Conservation (phyloP, 1,139 yeast species). For the Chernovozyma aurita region DNA sequence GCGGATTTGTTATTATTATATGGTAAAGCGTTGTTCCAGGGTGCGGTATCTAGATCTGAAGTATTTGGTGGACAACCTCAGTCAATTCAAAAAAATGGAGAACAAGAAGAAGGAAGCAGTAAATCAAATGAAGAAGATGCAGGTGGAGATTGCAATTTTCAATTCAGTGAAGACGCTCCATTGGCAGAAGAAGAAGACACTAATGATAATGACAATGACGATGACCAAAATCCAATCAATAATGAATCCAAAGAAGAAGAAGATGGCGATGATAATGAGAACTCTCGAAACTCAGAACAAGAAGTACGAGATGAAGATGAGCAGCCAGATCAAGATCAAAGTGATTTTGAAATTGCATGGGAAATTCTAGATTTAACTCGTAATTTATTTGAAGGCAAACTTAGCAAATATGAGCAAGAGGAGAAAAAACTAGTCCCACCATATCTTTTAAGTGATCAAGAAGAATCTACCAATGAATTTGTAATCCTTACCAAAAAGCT, state of each 20-base stretch:
- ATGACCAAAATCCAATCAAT: no score
- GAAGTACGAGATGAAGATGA: constrained; percentile 22
- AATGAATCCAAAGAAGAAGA: constrained; percentile 20
- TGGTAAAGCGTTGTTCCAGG: constrained; percentile 76
- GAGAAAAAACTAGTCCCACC: constrained; percentile 20
- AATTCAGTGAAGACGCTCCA: constrained; percentile 50
- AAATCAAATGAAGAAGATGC: constrained; percentile 16
- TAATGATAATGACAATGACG: constrained; percentile 19
- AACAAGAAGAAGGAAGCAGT: constrained; percentile 13
- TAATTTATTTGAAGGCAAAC: constrained; percentile 49
- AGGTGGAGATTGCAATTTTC: constrained; percentile 45
- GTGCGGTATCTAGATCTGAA: constrained; percentile 71
- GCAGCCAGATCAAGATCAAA: constrained; percentile 24
- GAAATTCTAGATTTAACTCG: constrained; percentile 76
- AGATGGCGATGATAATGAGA: constrained; percentile 25
- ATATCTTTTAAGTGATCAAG: constrained; percentile 31
- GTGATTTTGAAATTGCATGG: constrained; percentile 87
- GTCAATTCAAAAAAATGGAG: constrained; percentile 15
- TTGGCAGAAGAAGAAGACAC: constrained; percentile 45
- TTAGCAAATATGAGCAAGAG: constrained; percentile 22
- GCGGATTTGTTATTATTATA: constrained; percentile 71
- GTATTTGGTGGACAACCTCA: constrained; percentile 59
- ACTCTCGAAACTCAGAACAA: constrained; percentile 12
- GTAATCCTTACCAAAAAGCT: constrained; percentile 46
- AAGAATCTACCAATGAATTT: constrained; percentile 26